Evolutionary conservation across 1,284 basidiomycete genomes (phyloP), one percentile per base, ranked within the genome.

Genomic region (Pascua sp.): DNA sequence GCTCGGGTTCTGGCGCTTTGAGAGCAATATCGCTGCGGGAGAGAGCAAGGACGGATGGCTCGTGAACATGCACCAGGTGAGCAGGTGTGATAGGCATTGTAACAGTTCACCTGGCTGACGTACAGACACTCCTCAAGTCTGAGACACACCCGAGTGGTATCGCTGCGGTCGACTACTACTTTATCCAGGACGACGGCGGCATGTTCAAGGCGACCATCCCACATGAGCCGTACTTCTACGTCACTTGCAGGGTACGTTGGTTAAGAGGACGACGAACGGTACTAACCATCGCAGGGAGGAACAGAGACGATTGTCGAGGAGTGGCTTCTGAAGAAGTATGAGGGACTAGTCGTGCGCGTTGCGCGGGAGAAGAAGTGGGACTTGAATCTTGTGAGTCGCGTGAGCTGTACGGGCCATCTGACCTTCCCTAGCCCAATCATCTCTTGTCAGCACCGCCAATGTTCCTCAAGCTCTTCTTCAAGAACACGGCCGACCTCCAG

Each of bases 41-140:
- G 78, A 82, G 9, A 79, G 79, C 64, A 84, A 81, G 66, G 88
- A 90, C 57, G 93, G 91, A 1, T 98, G 96, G 96, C 81, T 99
- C 71, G 87, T 99, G 61, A 98, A 98, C 75, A 98, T 99, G 94
- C 95, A 96, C 75, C 91, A 94, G 57, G 90, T 92, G 70, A 67
- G 88, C 80, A 45, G 24, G 17, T 10, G 11, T n/a, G n/a, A n/a
- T 5, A 8, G 24, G 24, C n/a, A 37, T 4, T 8, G 12, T 16
- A 11, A 12, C n/a, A 24, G 11, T 18, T 13, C 38, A 41, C 39
- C 7, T 32, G 24, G 54, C 58, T 60, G 51, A 53, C 55, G 16
- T 12, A 13, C 57, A 92, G 86, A 97, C 92, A 0, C 78, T 96
- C 5, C 75, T 96, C 16, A 89, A 90, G 73, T 91, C 94, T 68